These are phyloP conservation scores for Zalaria obscura DNA, from an alignment of 2,329 filamentous ascomycete species.

Conservation along the genomic window DNA sequence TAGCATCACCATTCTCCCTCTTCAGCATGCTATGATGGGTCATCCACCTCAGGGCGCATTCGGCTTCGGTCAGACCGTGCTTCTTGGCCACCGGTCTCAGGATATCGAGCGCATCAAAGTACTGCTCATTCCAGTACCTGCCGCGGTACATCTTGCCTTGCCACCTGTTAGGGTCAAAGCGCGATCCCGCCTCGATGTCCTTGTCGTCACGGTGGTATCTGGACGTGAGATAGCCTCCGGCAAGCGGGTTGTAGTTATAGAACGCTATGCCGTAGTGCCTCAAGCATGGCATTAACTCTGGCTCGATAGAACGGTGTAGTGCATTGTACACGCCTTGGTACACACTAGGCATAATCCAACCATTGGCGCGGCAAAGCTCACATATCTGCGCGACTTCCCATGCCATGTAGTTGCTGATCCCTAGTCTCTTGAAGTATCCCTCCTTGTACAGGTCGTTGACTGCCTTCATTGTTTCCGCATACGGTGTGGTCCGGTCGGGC, in stretches of 20 bases:
- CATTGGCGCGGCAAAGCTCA: slow-evolving; percentile 27
- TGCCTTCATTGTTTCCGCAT: slow-evolving; percentile 31
- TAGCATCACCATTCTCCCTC: slow-evolving; percentile 19
- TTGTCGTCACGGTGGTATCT: slow-evolving; percentile 22
- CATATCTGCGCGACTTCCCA: slow-evolving; percentile 35
- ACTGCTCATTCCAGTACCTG: slow-evolving; percentile 27
- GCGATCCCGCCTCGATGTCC: slow-evolving; percentile 21
- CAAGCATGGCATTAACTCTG: slow-evolving; percentile 28
- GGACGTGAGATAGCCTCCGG: slow-evolving; percentile 32
- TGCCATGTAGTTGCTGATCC: slow-evolving; percentile 31
- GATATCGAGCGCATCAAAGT: slow-evolving; percentile 29
- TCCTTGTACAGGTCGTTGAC: slow-evolving; percentile 32
- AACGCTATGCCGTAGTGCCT: slow-evolving; percentile 28
- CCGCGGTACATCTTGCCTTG: slow-evolving; percentile 23
- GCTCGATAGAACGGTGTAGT: slow-evolving; percentile 23
- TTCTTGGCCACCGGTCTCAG: slow-evolving; percentile 22
- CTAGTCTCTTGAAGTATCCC: slow-evolving; percentile 31
- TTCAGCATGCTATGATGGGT: slow-evolving; percentile 27
- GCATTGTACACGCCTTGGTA: slow-evolving; percentile 34
- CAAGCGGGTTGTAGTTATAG: slow-evolving; percentile 28
- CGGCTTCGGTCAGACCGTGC: slow-evolving; percentile 26
- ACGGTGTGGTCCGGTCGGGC: slow-evolving; percentile 32
- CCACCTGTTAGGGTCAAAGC: slow-evolving; percentile 25
- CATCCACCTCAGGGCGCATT: slow-evolving; percentile 32
- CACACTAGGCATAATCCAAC: slow-evolving; percentile 28